Evolutionary conservation across 192 early-diverging fungal genomes (phyloP), one percentile per base, ranked within the genome.

Genomic region (Backusella mclennaniae): DNA sequence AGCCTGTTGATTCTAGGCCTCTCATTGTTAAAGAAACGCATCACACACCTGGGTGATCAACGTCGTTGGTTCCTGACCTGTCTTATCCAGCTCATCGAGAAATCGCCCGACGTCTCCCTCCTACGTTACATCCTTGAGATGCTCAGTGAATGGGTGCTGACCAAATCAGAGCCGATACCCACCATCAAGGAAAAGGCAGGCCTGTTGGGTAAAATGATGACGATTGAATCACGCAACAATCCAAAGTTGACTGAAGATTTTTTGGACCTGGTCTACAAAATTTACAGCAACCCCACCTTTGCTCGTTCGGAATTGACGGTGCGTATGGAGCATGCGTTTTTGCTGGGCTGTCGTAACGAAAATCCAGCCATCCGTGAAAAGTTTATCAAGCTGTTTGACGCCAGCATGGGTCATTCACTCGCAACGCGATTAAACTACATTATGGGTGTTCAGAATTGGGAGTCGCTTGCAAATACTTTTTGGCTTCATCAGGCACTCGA

Each of bases 131-230:
- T 99, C 35, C 82, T 99, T 67, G 88, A 90, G 17, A 93, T 98
- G 87, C 89, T 94, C 5, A 89, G 92, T 46, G 89, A 92, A 63
- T 99, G 98, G 98, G 88, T 98, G 1, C 79, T 94, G 35, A 89
- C 87, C 21, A 87, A 89, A 38, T 77, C 78, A 4, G 96, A 97
- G 66, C 85, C 93, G 6, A 97, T 98, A 84, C 98, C 98, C 2
- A 98, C 98, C 8, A 89, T 95, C 74, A 97, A 96, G 82, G 98
- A 99, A 76, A 98, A 99, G 81, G 93, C 96, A 8, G 93, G 91
- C 71, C 83, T 99, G 23, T 86, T 97, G 81, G 88, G 92, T 17
- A 94, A 93, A 75, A 93, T 99, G 94, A 93, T 98, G 91, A 85
- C 88, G 21, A 89, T 96, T 71, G 95, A 97, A 80, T 85, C 82